Evolutionary conservation across 192 early-diverging fungal genomes (phyloP).

Genomic region (Chytriomyces sp.): DNA sequence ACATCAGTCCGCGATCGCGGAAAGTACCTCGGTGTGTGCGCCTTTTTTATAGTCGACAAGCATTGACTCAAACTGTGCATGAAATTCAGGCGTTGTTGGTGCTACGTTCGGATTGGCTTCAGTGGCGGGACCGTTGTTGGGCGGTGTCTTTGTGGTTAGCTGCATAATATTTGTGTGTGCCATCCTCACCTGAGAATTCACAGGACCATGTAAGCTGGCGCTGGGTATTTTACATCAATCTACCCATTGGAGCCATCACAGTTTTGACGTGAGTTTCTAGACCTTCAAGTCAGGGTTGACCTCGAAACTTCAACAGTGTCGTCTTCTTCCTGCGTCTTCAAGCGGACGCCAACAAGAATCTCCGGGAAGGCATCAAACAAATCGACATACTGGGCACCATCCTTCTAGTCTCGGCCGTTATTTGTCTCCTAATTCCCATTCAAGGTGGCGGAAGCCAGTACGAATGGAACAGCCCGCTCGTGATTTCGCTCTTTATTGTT

Average conservation of each 20-base stretch:
- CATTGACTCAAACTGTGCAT: neutral
- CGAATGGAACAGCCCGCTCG: conserved; percentile 56
- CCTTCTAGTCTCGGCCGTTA: conserved; percentile 16
- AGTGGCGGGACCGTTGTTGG: conserved; percentile 76
- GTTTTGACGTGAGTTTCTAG: conserved; percentile 65
- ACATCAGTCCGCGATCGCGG: conserved; percentile 66
- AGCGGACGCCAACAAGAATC: neutral
- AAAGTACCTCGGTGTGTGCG: conserved; percentile 55
- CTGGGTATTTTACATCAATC: conserved; percentile 72
- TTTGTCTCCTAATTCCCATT: conserved; percentile 37
- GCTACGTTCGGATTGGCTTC: conserved; percentile 74
- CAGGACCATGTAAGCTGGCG: conserved; percentile 51
- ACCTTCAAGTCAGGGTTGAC: conserved; percentile 60
- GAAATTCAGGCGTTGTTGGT: conserved; percentile 58
- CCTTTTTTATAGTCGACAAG: neutral
- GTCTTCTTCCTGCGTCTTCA: conserved; percentile 49
- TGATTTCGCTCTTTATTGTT: conserved; percentile 68
- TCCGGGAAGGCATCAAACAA: neutral
- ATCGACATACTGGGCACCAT: conserved; percentile 29
- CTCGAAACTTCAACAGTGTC: conserved; percentile 60
- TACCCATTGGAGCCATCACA: conserved; percentile 74
- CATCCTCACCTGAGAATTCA: no score
- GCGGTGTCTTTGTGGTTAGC: conserved; percentile 73
- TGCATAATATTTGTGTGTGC: conserved; percentile 45
- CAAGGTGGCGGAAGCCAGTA: conserved; percentile 70